phyloP scores from a whole-genome alignment of 495 filamentous ascomycete genomes.

The Penicillium cosmopolitanum region DNA sequence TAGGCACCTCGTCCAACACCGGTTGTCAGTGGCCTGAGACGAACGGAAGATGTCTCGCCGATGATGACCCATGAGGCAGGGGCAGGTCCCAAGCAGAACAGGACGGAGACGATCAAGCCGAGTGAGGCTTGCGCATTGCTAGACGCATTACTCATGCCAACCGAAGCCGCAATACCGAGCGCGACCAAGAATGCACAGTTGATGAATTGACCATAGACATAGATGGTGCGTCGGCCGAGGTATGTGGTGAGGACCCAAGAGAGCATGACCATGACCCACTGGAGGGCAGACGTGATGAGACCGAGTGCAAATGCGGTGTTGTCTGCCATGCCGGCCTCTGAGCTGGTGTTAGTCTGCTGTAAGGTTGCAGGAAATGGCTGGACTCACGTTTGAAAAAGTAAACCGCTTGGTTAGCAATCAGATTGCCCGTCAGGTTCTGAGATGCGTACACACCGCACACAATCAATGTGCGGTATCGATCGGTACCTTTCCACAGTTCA shows the following conservation, averaged over 20 bases:
- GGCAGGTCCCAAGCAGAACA: slow-evolving; percentile 55
- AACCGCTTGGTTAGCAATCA: slow-evolving; percentile 33
- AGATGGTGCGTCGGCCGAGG: slow-evolving; percentile 1
- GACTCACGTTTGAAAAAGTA: slow-evolving; percentile 35
- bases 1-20: slow-evolving; percentile 57
- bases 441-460: slow-evolving; percentile 36
- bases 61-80: slow-evolving; percentile 62
- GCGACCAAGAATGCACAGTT: slow-evolving; percentile 40
- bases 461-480: slow-evolving; percentile 34
- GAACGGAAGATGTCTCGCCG: slow-evolving; percentile 60
- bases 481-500: slow-evolving; percentile 33
- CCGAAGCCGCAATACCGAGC: slow-evolving; percentile 53
- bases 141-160: slow-evolving; percentile 35
- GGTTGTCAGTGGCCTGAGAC: slow-evolving; percentile 59
- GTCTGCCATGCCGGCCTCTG: slow-evolving; percentile 36
- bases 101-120: slow-evolving; percentile 58
- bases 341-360: slow-evolving; percentile 28
- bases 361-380: slow-evolving; percentile 14
- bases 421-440: slow-evolving; percentile 33
- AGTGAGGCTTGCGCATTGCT: slow-evolving; percentile 54
- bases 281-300: slow-evolving; percentile 34
- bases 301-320: slow-evolving; percentile 3
- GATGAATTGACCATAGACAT: slow-evolving; percentile 28
- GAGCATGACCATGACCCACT: slow-evolving; percentile 55
- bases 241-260: slow-evolving; percentile 25